These are phyloP conservation scores for Aspergillus aculeatinus DNA, from an alignment of 2,329 filamentous ascomycete species.

Conservation along the genomic window DNA sequence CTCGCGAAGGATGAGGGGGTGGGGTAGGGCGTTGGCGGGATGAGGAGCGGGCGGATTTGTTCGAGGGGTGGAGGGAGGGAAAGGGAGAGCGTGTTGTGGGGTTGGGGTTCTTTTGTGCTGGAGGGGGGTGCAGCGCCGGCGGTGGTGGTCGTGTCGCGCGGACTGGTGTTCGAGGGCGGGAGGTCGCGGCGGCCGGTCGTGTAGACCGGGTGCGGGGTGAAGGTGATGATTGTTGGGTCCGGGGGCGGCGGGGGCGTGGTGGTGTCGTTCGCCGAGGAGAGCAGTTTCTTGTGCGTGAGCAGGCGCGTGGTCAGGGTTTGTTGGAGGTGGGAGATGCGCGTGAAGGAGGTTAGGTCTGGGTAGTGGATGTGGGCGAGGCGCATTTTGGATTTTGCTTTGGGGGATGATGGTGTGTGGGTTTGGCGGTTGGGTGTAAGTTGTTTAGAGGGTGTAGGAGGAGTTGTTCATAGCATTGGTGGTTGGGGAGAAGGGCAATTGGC, in stretches of 20 bases:
- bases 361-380: constrained; percentile 62
- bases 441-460: neutral
- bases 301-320: constrained; percentile 56
- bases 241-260: constrained; percentile 45
- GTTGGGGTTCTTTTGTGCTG: neutral
- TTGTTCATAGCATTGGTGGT: neutral
- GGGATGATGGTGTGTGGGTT: neutral
- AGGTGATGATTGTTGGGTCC: constrained; percentile 73
- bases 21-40: constrained; percentile 21
- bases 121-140: neutral
- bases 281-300: constrained; percentile 59
- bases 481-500: neutral
- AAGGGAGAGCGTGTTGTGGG: constrained; percentile 36
- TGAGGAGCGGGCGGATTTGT: constrained; percentile 38
- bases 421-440: neutral
- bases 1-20: constrained; percentile 18
- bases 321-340: constrained; percentile 57
- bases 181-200: constrained; percentile 83
- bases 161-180: constrained; percentile 38
- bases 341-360: constrained; percentile 54
- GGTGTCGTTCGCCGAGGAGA: constrained; percentile 23
- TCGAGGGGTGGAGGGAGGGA: constrained; percentile 38
- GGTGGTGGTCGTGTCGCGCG: constrained; percentile 23
- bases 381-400: constrained; percentile 36
- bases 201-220: constrained; percentile 79